Evolutionary conservation across 371 early-diverging fungal genomes (phyloP).

Genomic region (Syncephalastrum sp.): DNA sequence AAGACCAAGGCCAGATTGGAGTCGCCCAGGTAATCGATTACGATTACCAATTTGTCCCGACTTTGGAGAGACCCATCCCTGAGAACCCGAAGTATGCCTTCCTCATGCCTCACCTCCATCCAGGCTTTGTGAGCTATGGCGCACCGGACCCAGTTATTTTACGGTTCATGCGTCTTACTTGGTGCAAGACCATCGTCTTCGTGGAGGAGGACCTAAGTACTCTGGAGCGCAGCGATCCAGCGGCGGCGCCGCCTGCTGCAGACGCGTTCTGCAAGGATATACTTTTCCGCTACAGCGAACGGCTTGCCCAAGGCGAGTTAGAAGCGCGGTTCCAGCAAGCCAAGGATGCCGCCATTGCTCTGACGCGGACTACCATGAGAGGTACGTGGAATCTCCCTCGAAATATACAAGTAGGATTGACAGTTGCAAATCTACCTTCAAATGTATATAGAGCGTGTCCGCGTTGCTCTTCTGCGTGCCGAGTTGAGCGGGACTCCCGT

Average conservation of each 20-base stretch:
- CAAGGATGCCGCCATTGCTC: neutral
- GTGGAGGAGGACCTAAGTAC: neutral
- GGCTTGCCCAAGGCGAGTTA: no score
- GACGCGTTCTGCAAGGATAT: no score
- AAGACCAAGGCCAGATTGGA: no score
- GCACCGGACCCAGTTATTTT: neutral
- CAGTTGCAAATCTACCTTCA: no score
- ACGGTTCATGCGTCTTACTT: neutral
- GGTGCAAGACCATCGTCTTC: neutral
- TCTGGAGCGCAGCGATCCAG: no score
- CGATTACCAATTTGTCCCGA: neutral
- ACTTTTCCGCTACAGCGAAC: no score
- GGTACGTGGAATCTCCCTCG: no score
- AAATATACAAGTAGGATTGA: no score
- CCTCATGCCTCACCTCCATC: neutral
- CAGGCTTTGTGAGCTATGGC: conserved; percentile 8
- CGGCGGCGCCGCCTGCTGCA: no score
- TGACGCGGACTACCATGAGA: no score
- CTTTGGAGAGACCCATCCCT: neutral
- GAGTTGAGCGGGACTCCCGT: neutral
- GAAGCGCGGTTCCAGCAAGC: neutral
- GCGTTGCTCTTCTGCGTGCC: neutral
- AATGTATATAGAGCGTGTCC: no score
- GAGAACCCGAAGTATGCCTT: neutral
- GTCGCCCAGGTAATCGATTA: neutral